Evolutionary conservation across 805 yeast species (phyloP), one percentile per base, ranked within the genome.

Genomic region (Hanseniaspora valbyensis): DNA sequence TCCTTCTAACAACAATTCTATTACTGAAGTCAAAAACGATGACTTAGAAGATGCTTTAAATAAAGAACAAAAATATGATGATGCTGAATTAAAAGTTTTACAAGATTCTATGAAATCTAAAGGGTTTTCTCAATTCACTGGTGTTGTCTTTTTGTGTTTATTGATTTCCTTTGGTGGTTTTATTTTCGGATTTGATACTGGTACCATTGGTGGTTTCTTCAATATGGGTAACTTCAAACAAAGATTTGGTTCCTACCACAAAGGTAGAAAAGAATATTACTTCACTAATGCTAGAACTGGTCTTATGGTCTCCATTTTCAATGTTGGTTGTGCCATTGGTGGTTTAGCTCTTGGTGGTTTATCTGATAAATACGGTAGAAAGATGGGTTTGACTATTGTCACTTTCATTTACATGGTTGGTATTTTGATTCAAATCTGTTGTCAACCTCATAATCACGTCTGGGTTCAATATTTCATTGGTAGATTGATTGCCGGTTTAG

Each of bases 131-230:
- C 60, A 54, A 12, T 59, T 56, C 37, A 33, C 54, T 21, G 57
- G 57, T 48, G 57, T 58, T 25, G 59, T 59, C 29, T 53, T 60
- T 52, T 56, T 59, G 49, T 59, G 61, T 57, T 51, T 58, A 19
- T 56, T 59, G 59, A 74, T 78, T 50, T 81, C 84, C 13, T 80
- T 80, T 55, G 81, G 83, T 60, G 87, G 86, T 46, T 79, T 76
- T 59, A 78, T 80, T 39, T 80, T 78, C 59, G 88, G 88, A 54
- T 81, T 81, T 74, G 88, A 81, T 69, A 81, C 85, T 46, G 88
- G 87, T 69, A 80, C 87, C 55, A 76, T 80, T 64, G 78, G 83
- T 37, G 86, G 86, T 56, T 77, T 81, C 58, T 77, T 80, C 44
- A 76, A 76, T 61, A 76, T 80, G 79, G 58, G 69, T n/a, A 77